Conservation (phyloP, 176 grass and related monocot species). For the Musa beccarii region DNA sequence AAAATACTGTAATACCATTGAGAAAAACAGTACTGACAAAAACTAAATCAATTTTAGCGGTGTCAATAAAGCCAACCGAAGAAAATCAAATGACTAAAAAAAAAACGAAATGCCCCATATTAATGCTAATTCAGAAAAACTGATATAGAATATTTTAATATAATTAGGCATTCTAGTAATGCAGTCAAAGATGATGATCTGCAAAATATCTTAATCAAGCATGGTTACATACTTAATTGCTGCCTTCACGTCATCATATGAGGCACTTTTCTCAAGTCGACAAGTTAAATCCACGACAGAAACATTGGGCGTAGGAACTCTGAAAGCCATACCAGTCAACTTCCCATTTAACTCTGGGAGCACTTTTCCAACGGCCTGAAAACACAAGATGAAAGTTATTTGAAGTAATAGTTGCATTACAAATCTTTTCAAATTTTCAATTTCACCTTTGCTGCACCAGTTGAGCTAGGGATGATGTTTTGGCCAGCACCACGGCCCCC, state of each 20-base stretch:
- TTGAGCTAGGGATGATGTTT: slow-evolving; percentile 99
- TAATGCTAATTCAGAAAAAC: neutral
- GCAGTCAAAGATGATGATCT: neutral
- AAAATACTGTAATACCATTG: neutral
- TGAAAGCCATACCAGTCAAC: slow-evolving; percentile 96
- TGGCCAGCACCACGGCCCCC: slow-evolving; percentile 92
- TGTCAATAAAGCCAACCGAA: neutral
- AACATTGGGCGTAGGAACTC: slow-evolving; percentile 95
- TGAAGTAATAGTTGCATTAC: neutral
- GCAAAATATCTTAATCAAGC: slow-evolving; percentile 2
- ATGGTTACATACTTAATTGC: slow-evolving; percentile 62
- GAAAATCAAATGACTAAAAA: neutral
- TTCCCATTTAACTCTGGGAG: slow-evolving; percentile 87
- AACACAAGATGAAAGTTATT: slow-evolving; percentile 18
- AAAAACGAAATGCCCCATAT: neutral
- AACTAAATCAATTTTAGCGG: neutral
- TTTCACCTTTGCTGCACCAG: slow-evolving; percentile 95
- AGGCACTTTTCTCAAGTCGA: slow-evolving; percentile 77
- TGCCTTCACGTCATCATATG: slow-evolving; percentile 96
- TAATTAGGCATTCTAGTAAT: too few species aligned
- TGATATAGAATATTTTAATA: neutral
- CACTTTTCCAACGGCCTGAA: slow-evolving; percentile 92
- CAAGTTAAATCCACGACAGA: slow-evolving; percentile 98
- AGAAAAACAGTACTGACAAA: neutral
- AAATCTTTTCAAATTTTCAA: neutral